Conservation (phyloP, 306 rosid genomes). For the Herpetospermum pedunculosum region DNA sequence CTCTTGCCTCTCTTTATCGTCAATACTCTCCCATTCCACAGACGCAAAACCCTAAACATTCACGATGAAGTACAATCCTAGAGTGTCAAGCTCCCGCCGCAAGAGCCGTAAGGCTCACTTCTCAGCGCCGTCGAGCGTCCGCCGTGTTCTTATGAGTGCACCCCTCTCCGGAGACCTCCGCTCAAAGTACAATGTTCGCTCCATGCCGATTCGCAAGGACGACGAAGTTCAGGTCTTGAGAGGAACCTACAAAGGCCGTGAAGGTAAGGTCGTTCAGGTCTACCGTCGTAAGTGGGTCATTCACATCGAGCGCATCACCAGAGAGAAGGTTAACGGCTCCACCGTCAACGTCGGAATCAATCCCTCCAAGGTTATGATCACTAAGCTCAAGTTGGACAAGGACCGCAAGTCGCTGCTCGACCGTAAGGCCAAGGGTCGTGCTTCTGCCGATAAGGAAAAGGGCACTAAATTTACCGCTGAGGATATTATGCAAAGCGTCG, state of each 20-base stretch:
- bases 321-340: slow-evolving; percentile 91
- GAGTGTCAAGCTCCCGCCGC: slow-evolving; percentile 85
- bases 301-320: slow-evolving; percentile 84
- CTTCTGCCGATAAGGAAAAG: slow-evolving; percentile 92
- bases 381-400: slow-evolving; percentile 81
- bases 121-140: slow-evolving; percentile 88
- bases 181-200: slow-evolving; percentile 77
- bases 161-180: slow-evolving; percentile 78
- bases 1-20: background rate
- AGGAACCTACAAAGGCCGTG: slow-evolving; percentile 88
- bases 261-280: slow-evolving; percentile 84
- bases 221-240: slow-evolving; percentile 90
- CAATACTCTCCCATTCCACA: background rate
- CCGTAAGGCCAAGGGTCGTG: slow-evolving; percentile 93
- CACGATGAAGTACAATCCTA: slow-evolving; percentile 74
- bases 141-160: slow-evolving; percentile 82
- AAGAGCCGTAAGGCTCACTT: slow-evolving; percentile 96
- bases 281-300: slow-evolving; percentile 95
- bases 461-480: slow-evolving; percentile 89
- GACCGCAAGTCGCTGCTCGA: slow-evolving; percentile 77
- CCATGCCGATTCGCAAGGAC: slow-evolving; percentile 86
- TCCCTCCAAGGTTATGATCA: slow-evolving; percentile 66
- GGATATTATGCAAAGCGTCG: slow-evolving; percentile 81
- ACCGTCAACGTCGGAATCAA: slow-evolving; percentile 91
- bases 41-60: slow-evolving; percentile 6